phyloP scores from a whole-genome alignment of 495 filamentous ascomycete genomes.

The Penicillium dipodomyicola region DNA sequence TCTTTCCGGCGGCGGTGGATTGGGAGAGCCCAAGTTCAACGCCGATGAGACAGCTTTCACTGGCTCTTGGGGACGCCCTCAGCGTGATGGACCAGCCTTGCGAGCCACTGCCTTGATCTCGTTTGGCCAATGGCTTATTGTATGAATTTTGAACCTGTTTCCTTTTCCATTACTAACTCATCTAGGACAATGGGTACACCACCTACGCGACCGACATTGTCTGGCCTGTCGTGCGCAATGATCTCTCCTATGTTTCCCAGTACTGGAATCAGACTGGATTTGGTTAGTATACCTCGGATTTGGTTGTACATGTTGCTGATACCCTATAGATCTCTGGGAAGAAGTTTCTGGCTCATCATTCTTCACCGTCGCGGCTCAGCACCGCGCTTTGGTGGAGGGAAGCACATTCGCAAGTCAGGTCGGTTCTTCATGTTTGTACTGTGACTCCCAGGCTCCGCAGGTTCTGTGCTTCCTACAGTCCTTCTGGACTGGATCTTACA shows the following conservation, averaged over 20 bases:
- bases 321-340: constrained; percentile 62
- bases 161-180: neutral
- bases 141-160: constrained; percentile 17
- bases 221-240: constrained; percentile 64
- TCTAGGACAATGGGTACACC: constrained; percentile 31
- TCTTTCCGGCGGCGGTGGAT: constrained; percentile 45
- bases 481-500: constrained; percentile 63
- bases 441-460: constrained; percentile 55
- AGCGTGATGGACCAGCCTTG: constrained; percentile 69
- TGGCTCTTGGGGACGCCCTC: constrained; percentile 67
- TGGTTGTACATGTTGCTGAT: neutral
- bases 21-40: constrained; percentile 48
- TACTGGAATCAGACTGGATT: constrained; percentile 71
- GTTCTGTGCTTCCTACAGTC: constrained; percentile 58
- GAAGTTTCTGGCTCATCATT: constrained; percentile 63
- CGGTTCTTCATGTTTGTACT: constrained; percentile 46
- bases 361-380: constrained; percentile 51
- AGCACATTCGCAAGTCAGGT: constrained; percentile 49
- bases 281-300: constrained; percentile 15
- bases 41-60: constrained; percentile 60
- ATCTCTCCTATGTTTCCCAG: constrained; percentile 66
- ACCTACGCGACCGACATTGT: constrained; percentile 35
- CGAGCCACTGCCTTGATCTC: constrained; percentile 59
- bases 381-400: constrained; percentile 58
- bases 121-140: constrained; percentile 40